These are phyloP conservation scores for Rickenella mellea DNA, from an alignment of 768 basidiomycete genomes.

Conservation along the genomic window DNA sequence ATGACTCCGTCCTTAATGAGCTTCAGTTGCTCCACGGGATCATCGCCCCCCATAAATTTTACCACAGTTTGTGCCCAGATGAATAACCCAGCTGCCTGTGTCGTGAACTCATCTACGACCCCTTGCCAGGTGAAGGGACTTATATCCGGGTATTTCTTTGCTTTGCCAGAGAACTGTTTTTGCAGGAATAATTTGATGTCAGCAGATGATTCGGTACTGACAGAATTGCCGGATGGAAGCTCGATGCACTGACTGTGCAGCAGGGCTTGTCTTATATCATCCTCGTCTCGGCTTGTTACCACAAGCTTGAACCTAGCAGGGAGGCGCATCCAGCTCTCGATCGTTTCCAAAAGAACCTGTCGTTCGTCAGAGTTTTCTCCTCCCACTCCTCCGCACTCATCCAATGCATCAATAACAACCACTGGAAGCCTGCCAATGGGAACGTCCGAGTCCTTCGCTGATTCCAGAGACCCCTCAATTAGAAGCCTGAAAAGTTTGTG, in stretches of 20 bases:
- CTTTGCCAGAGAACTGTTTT: slow-evolving; percentile 9
- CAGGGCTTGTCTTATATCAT: slow-evolving; percentile 8
- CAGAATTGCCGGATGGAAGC: slow-evolving; percentile 10
- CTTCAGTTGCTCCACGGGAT: too few relatives aligned
- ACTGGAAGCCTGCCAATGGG: slow-evolving; percentile 5
- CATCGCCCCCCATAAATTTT: slow-evolving; percentile 1
- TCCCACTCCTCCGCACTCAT: slow-evolving; percentile 18
- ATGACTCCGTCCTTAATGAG: too few relatives aligned
- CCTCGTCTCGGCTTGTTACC: slow-evolving; percentile 15
- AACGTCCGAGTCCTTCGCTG: slow-evolving; percentile 1
- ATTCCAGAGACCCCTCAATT: slow-evolving; percentile 13
- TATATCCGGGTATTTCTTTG: slow-evolving; percentile 8
- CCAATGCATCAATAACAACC: slow-evolving; percentile 22
- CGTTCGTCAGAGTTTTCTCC: slow-evolving; percentile 12
- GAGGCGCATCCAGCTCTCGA: slow-evolving; percentile 13
- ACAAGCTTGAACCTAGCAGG: slow-evolving; percentile 16
- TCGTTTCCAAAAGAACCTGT: slow-evolving; percentile 11
- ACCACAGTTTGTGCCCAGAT: slow-evolving; percentile 18
- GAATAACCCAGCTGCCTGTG: slow-evolving; percentile 20
- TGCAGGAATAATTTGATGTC: slow-evolving; percentile 18
- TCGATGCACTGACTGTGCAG: slow-evolving; percentile 10
- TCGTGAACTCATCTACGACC: slow-evolving; percentile 12
- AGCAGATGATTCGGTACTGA: slow-evolving; percentile 8
- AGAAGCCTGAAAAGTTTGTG: slow-evolving; percentile 10
- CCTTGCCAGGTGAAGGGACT: slow-evolving; percentile 13